Conservation (phyloP, 1,139 yeast species). For the Scheffersomyces segobiensis region DNA sequence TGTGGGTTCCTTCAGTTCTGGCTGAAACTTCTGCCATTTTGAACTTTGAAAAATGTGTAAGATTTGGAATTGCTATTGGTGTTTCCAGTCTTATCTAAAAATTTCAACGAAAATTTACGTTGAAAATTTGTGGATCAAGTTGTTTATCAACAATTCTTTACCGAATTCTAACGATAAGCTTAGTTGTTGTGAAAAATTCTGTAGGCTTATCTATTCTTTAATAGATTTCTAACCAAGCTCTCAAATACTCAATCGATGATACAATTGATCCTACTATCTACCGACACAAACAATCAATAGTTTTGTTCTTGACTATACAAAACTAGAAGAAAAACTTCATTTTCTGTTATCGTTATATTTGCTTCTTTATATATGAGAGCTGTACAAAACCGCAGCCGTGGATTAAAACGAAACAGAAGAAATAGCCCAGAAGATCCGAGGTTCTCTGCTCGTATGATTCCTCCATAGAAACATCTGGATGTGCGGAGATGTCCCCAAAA, state of each 20-base stretch:
- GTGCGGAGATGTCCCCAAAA: background rate
- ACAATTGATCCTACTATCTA: background rate
- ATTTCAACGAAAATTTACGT: background rate
- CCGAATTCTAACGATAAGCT: too few species aligned
- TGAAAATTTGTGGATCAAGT: background rate
- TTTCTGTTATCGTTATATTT: background rate
- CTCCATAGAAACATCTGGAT: conserved; percentile 2
- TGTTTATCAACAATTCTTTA: too few species aligned
- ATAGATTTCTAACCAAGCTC: background rate
- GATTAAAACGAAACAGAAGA: background rate
- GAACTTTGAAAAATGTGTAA: background rate
- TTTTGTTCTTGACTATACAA: too few species aligned
- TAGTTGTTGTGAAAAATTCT: too few species aligned
- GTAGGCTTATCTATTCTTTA: too few species aligned
- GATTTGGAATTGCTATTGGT: background rate
- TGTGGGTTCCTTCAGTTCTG: background rate
- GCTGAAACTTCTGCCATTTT: background rate
- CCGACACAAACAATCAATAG: background rate
- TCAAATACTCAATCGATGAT: background rate
- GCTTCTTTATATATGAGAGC: background rate
- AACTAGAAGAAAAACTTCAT: background rate
- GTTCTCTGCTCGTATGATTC: background rate
- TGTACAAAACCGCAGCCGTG: background rate
- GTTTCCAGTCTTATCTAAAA: background rate
- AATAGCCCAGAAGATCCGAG: background rate